Evolutionary conservation across 345 rosid genomes (phyloP).

Genomic region (Lenwebbia sp.): DNA sequence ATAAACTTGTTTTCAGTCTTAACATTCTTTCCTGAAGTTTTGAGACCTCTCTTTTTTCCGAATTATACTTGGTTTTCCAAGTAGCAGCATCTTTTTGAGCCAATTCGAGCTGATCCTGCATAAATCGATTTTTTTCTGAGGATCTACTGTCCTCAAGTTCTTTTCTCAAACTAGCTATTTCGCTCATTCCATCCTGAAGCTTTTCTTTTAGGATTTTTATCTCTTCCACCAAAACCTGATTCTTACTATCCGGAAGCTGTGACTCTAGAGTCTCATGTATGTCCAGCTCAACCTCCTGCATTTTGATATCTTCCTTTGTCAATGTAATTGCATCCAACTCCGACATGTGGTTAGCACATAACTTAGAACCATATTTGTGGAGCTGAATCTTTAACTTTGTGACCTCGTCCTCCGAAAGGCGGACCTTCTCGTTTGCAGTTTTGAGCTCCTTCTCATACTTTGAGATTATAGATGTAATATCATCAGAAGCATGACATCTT

Average conservation of each 20-base stretch:
- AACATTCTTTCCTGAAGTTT: conserved; percentile 50
- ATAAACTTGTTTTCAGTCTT: conserved; percentile 45
- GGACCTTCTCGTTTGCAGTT: conserved; percentile 38
- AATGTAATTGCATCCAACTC: conserved; percentile 11
- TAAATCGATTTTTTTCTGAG: conserved; percentile 11
- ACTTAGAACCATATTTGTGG: conserved; percentile 22
- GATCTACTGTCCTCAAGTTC: conserved; percentile 24
- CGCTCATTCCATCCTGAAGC: conserved; percentile 47
- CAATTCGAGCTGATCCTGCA: conserved; percentile 34
- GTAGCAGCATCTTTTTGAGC: conserved; percentile 35
- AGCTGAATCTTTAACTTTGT: conserved; percentile 38
- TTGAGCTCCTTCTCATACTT: conserved; percentile 49
- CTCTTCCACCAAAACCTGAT: conserved; percentile 31
- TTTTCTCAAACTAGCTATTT: conserved; percentile 30
- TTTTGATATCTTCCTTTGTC: conserved; percentile 8
- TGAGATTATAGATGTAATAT: conserved; percentile 26
- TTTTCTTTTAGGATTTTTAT: conserved; percentile 39
- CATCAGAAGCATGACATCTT: conserved; percentile 20
- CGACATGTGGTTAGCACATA: conserved; percentile 9
- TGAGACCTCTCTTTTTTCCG: conserved; percentile 40
- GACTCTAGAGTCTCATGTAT: neutral
- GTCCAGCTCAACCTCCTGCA: conserved; percentile 11
- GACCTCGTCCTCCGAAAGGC: conserved; percentile 41
- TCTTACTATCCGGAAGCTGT: conserved; percentile 13
- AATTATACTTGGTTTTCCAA: conserved; percentile 37